Base-by-base conservation (phyloP, 257 asterid species). In the Orobanche coerulescens region DNA sequence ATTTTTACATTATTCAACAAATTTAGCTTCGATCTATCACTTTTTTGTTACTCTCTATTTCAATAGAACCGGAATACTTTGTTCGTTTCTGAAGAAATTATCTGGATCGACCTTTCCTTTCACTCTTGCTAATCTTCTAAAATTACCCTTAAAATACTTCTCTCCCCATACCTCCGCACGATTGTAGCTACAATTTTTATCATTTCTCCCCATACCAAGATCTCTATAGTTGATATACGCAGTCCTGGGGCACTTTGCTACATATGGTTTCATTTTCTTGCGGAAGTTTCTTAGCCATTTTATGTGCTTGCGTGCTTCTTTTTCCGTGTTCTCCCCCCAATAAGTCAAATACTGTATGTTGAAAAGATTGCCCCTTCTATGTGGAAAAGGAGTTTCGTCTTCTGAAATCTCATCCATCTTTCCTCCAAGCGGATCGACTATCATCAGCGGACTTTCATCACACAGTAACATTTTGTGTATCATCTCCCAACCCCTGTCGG, bases 291-390 rank as follows among this genome's bases (percentile, higher is more conserved):
- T 28, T 11, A 63, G 51, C 80, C 80, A 75, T 52, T 13, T n/a
- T 1, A 71, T 16, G 50, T 71, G 72, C 26, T 44, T 56, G 2
- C 20, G 50, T 6, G 67, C 56, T 47, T 70, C 68, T 0, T 4
- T 58, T 5, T 65, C 49, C 3, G 26, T 30, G 15, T 57, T 56
- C 6, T 40, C 68, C 0, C 12, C 19, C 81, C 81, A 76, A 6
- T 46, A 26, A 6, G 52, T 62, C 14, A 68, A 6, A 44, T 73
- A 67, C 25, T 73, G 78, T 9, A 73, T 4, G 30, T 28, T 56
- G 63, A 54, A 73, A 48, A 72, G 44, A 11, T 59, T 76, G 0
- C 70, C 81, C 52, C 64, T 76, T 60, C 78, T 68, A 16, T 76
- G 78, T 2, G 78, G 73, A 4, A 68, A 76, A 12, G 71, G 81